phyloP scores from a whole-genome alignment of 345 rosid genomes.

The Rhizophora apiculata region DNA sequence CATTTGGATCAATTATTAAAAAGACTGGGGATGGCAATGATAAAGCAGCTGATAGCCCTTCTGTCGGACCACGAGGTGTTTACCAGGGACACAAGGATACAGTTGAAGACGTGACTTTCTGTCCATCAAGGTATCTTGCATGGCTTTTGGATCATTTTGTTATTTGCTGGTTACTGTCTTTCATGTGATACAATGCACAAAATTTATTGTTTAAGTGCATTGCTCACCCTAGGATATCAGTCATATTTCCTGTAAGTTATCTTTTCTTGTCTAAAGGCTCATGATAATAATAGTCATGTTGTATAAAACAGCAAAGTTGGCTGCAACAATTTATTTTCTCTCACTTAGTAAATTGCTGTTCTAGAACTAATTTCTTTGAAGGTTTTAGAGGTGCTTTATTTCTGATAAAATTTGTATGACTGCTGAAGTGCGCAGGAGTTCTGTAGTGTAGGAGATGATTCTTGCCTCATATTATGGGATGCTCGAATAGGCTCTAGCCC shows the following conservation, averaged over 20 bases:
- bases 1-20: constrained; percentile 36
- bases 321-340: too few species aligned
- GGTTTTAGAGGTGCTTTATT: background rate
- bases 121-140: constrained; percentile 51
- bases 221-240: too few species aligned
- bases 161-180: background rate
- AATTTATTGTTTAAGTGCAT: background rate
- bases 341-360: too few species aligned
- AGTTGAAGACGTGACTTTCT: constrained; percentile 68
- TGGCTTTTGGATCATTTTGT: background rate
- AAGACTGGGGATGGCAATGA: constrained; percentile 43
- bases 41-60: constrained; percentile 39
- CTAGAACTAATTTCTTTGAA: background rate
- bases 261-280: too few species aligned
- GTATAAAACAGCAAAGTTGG: too few species aligned
- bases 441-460: constrained; percentile 75
- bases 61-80: constrained; percentile 51
- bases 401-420: background rate
- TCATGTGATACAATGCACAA: background rate
- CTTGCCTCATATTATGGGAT: constrained; percentile 72
- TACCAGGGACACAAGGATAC: constrained; percentile 58
- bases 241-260: too few species aligned
- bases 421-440: constrained; percentile 48
- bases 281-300: too few species aligned
- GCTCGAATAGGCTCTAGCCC: constrained; percentile 53